Conservation (phyloP, 352 stramenopile genomes). For the Globisporangium heterothallicum region DNA sequence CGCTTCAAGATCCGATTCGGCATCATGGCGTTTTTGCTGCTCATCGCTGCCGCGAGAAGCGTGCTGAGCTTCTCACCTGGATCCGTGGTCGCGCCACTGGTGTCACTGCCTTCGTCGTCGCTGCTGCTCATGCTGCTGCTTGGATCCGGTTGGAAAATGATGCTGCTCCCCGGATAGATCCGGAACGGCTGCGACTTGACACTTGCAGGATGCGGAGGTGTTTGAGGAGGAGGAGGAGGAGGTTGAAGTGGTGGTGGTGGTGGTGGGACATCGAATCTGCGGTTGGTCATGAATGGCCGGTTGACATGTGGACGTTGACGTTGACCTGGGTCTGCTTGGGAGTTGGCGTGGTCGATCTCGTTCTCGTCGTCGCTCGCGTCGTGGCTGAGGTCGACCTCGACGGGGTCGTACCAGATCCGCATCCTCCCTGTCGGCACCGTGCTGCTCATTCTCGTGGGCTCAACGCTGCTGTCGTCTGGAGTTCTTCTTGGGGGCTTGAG, state of each 20-base stretch:
- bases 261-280: neutral
- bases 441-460: slow-evolving; percentile 5
- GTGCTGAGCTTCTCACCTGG: slow-evolving; percentile 8
- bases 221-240: neutral
- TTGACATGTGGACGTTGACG: neutral
- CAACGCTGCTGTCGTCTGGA: neutral
- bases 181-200: slow-evolving; percentile 9
- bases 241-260: neutral
- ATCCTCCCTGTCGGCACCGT: slow-evolving; percentile 6
- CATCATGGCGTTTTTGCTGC: slow-evolving; percentile 12
- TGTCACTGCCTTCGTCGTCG: slow-evolving; percentile 25
- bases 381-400: slow-evolving; percentile 12
- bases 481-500: neutral
- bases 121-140: slow-evolving; percentile 17
- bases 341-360: neutral
- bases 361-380: slow-evolving; percentile 13
- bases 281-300: neutral
- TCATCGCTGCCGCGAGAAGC: slow-evolving; percentile 6
- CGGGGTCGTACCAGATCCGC: slow-evolving; percentile 15
- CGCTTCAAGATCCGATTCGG: slow-evolving; percentile 23
- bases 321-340: no score
- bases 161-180: slow-evolving; percentile 11
- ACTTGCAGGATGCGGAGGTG: neutral
- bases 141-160: slow-evolving; percentile 12
- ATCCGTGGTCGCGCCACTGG: slow-evolving; percentile 27